Evolutionary conservation across 2,329 filamentous ascomycete genomes (phyloP).

Genomic region (Aspergillus cejpii): DNA sequence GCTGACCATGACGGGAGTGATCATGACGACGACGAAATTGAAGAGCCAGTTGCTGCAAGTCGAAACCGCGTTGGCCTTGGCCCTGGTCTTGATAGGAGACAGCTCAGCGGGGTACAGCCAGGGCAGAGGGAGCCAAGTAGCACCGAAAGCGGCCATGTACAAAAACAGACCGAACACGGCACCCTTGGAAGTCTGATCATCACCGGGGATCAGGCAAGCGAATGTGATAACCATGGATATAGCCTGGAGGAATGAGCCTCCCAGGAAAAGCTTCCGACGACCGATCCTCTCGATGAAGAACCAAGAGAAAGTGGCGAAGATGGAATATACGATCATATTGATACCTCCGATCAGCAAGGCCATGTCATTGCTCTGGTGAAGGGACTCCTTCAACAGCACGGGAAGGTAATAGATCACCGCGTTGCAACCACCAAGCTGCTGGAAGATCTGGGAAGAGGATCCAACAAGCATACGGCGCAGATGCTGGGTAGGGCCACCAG

Average conservation of each 20-base stretch:
- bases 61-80: slow-evolving; percentile 51
- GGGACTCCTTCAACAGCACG: slow-evolving; percentile 44
- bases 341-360: slow-evolving; percentile 50
- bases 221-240: slow-evolving; percentile 38
- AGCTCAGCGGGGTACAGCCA: slow-evolving; percentile 51
- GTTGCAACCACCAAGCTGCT: slow-evolving; percentile 48
- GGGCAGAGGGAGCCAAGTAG: slow-evolving; percentile 58
- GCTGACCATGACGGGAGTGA: slow-evolving; percentile 39
- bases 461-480: slow-evolving; percentile 39
- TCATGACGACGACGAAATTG: slow-evolving; percentile 52
- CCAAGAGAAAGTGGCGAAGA: slow-evolving; percentile 42
- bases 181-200: slow-evolving; percentile 27
- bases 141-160: slow-evolving; percentile 63
- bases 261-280: slow-evolving; percentile 39
- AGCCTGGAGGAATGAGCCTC: slow-evolving; percentile 36
- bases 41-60: slow-evolving; percentile 52
- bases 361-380: slow-evolving; percentile 38
- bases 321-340: slow-evolving; percentile 44
- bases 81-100: slow-evolving; percentile 50
- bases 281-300: slow-evolving; percentile 47
- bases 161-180: slow-evolving; percentile 57
- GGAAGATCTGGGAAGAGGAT: slow-evolving; percentile 39
- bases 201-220: slow-evolving; percentile 32
- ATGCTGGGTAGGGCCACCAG: slow-evolving; percentile 36
- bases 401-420: slow-evolving; percentile 46